Evolutionary conservation across 352 stramenopile genomes (phyloP).

Genomic region (Globisporangium emineosum): DNA sequence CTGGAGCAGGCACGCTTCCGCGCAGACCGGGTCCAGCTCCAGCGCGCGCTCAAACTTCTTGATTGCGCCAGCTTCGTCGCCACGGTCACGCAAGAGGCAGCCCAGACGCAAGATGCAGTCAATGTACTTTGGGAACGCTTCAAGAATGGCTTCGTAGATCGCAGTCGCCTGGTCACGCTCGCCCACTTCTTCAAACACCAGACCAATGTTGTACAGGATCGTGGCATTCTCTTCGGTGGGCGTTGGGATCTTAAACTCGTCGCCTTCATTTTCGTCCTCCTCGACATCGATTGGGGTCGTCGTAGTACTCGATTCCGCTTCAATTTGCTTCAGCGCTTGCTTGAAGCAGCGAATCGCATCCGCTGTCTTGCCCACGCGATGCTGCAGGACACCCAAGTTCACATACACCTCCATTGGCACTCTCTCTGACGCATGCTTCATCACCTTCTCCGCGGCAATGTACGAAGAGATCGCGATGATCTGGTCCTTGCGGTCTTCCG

Average conservation of each 20-base stretch:
- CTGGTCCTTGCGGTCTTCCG: conserved; percentile 82
- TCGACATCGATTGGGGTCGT: conserved; percentile 17
- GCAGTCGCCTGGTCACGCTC: conserved; percentile 87
- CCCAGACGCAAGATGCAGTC: conserved; percentile 93
- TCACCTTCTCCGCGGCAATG: conserved; percentile 84
- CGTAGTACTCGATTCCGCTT: conserved; percentile 26
- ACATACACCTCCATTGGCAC: conserved; percentile 85
- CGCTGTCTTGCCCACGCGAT: conserved; percentile 82
- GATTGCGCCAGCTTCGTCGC: conserved; percentile 84
- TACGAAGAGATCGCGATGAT: conserved; percentile 89
- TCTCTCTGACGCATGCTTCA: conserved; percentile 76
- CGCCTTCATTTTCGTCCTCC: conserved; percentile 33
- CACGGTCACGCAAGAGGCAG: conserved; percentile 92
- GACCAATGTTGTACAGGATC: conserved; percentile 95
- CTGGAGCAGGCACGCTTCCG: conserved; percentile 93
- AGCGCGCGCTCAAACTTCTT: conserved; percentile 94
- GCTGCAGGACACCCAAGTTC: conserved; percentile 80
- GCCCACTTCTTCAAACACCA: conserved; percentile 92
- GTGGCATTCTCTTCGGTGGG: conserved; percentile 85
- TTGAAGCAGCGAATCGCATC: conserved; percentile 92
- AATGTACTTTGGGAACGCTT: conserved; percentile 92
- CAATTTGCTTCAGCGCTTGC: conserved; percentile 60
- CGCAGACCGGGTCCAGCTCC: conserved; percentile 86
- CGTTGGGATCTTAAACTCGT: conserved; percentile 36
- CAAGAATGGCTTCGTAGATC: conserved; percentile 93